phyloP scores from a whole-genome alignment of 2,329 filamentous ascomycete genomes.

The Colletotrichum navitas region DNA sequence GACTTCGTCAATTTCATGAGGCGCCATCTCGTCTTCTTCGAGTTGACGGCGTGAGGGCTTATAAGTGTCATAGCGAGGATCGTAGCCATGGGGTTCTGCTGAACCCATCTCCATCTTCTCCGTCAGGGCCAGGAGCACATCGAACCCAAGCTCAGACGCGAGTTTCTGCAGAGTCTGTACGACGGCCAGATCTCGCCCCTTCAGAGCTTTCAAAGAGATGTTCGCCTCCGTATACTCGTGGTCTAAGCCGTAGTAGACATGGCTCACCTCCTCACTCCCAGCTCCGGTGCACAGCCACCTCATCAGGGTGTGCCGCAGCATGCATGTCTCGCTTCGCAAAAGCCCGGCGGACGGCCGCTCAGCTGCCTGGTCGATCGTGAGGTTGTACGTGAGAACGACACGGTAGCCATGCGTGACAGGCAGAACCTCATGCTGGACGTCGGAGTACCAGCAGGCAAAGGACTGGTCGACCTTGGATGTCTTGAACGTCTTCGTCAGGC shows the following conservation, averaged over 20 bases:
- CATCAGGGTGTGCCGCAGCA: conserved; percentile 44
- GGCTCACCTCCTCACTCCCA: conserved; percentile 8
- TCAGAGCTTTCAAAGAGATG: conserved; percentile 48
- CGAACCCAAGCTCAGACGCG: conserved; percentile 46
- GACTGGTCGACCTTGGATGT: conserved; percentile 47
- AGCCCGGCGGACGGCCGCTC: conserved; percentile 44
- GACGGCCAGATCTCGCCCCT: conserved; percentile 46
- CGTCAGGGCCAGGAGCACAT: conserved; percentile 51
- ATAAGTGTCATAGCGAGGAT: background rate
- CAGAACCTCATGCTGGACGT: conserved; percentile 65
- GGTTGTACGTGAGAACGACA: conserved; percentile 66
- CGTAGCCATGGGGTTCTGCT: conserved; percentile 5
- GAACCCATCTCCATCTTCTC: conserved; percentile 48
- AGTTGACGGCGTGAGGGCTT: conserved; percentile 3
- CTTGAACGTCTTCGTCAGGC: conserved; percentile 49
- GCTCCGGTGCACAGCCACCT: conserved; percentile 45
- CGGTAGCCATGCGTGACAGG: conserved; percentile 62
- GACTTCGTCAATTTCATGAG: conserved; percentile 42
- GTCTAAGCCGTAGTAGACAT: conserved; percentile 50
- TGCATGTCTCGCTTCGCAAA: conserved; percentile 12
- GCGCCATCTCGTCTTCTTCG: conserved; percentile 26
- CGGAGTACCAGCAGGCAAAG: conserved; percentile 59
- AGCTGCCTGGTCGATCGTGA: conserved; percentile 48
- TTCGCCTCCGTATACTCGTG: conserved; percentile 52
- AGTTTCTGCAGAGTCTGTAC: conserved; percentile 46